phyloP scores from a whole-genome alignment of 2,329 filamentous ascomycete species.

The Penicillium thymicola region DNA sequence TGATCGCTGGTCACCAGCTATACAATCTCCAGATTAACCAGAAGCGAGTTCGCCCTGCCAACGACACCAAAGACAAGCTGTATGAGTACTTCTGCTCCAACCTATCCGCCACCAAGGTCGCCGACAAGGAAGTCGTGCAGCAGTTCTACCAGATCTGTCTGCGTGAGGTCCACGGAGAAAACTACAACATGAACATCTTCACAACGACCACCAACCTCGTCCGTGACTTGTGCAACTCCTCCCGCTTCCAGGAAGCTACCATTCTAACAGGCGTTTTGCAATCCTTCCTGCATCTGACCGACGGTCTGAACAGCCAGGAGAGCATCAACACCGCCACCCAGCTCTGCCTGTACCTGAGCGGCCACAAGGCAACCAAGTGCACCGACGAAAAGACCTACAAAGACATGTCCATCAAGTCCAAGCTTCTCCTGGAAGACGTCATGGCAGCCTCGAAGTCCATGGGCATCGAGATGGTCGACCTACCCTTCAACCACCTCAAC shows the following conservation, averaged over 20 bases:
- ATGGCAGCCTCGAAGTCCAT: conserved; percentile 30
- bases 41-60: conserved; percentile 30
- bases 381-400: conserved; percentile 24
- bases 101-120: conserved; percentile 26
- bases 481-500: conserved; percentile 37
- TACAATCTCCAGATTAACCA: conserved; percentile 30
- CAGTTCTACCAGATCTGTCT: conserved; percentile 35
- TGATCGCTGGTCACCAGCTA: conserved; percentile 32
- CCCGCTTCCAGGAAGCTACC: conserved; percentile 34
- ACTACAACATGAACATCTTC: conserved; percentile 33
- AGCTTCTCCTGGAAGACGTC: conserved; percentile 34
- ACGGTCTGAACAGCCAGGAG: conserved; percentile 31
- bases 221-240: conserved; percentile 29
- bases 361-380: conserved; percentile 33
- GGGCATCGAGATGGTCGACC: conserved; percentile 34
- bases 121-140: conserved; percentile 29
- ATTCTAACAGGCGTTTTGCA: conserved; percentile 35
- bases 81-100: conserved; percentile 39
- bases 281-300: conserved; percentile 34
- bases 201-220: conserved; percentile 28
- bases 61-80: conserved; percentile 32
- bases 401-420: conserved; percentile 33
- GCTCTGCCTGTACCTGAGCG: conserved; percentile 36
- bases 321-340: conserved; percentile 38
- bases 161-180: conserved; percentile 29